Conservation (phyloP, 148 eudicot genomes). For the Gaultheria prostrata region DNA sequence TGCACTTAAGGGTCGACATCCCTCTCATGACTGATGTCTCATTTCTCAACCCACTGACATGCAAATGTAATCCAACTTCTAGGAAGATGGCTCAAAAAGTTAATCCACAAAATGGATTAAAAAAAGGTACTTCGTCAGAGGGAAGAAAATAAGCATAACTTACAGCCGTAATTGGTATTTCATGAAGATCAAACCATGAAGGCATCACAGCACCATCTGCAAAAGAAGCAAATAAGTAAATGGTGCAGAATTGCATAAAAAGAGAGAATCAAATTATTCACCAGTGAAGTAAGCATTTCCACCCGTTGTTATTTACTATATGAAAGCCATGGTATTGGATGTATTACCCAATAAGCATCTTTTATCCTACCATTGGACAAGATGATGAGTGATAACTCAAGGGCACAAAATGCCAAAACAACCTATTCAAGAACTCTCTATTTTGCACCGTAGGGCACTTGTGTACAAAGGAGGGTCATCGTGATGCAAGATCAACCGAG, state of each 20-base stretch:
- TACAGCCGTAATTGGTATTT: slow-evolving; percentile 84
- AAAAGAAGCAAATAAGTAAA: slow-evolving; percentile 21
- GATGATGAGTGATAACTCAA: neutral
- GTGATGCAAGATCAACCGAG: neutral
- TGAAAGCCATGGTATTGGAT: neutral
- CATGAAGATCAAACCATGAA: slow-evolving; percentile 91
- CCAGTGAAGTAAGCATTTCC: neutral
- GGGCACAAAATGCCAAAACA: neutral
- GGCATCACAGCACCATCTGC: slow-evolving; percentile 88
- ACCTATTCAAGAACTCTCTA: neutral
- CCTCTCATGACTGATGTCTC: slow-evolving; percentile 1
- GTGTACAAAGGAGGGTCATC: neutral
- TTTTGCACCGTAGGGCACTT: neutral
- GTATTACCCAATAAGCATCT: neutral
- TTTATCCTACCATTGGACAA: neutral
- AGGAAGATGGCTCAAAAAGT: neutral
- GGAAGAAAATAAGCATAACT: slow-evolving; percentile 29
- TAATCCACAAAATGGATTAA: neutral
- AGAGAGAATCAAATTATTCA: neutral
- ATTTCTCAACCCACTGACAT: neutral
- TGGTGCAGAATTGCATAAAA: neutral
- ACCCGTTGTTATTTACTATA: neutral
- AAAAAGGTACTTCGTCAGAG: neutral
- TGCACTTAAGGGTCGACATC: neutral
- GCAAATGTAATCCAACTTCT: neutral